Evolutionary conservation across 768 basidiomycete species (phyloP).

Genomic region (Mycena maculata): DNA sequence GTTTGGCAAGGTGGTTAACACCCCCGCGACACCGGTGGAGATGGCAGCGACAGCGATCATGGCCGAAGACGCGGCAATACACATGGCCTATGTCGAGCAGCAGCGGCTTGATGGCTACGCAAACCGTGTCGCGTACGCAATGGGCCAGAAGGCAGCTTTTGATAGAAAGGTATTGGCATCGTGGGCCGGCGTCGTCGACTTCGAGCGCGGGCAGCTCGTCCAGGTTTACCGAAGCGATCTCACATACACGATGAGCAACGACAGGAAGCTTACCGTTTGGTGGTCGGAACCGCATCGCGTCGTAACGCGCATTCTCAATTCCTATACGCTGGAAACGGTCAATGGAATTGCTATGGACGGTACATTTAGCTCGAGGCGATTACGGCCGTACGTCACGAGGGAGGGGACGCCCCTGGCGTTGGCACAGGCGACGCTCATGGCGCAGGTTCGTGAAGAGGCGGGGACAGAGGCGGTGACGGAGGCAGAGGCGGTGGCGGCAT

Average conservation of each 20-base stretch:
- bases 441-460: neutral
- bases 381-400: slow-evolving; percentile 20
- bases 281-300: slow-evolving; percentile 45
- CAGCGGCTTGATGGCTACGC: slow-evolving; percentile 46
- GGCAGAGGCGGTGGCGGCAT: too few relatives aligned
- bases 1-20: slow-evolving; percentile 46
- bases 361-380: slow-evolving; percentile 16
- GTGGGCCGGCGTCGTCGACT: slow-evolving; percentile 36
- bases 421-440: slow-evolving; percentile 11
- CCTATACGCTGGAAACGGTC: slow-evolving; percentile 32
- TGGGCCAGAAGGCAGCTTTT: slow-evolving; percentile 41
- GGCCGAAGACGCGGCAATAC: slow-evolving; percentile 23
- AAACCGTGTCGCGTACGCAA: slow-evolving; percentile 37
- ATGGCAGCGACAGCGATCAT: neutral
- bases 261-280: slow-evolving; percentile 43
- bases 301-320: slow-evolving; percentile 21
- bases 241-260: slow-evolving; percentile 41
- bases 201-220: slow-evolving; percentile 44
- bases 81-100: slow-evolving; percentile 46
- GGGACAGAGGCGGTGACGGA: neutral
- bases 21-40: slow-evolving; percentile 26
- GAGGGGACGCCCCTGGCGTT: slow-evolving; percentile 21
- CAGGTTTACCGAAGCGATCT: slow-evolving; percentile 36
- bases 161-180: slow-evolving; percentile 36
- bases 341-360: slow-evolving; percentile 21